These are phyloP conservation scores for Pholiota adiposa DNA, from an alignment of 1,284 basidiomycete genomes.

Conservation along the genomic window DNA sequence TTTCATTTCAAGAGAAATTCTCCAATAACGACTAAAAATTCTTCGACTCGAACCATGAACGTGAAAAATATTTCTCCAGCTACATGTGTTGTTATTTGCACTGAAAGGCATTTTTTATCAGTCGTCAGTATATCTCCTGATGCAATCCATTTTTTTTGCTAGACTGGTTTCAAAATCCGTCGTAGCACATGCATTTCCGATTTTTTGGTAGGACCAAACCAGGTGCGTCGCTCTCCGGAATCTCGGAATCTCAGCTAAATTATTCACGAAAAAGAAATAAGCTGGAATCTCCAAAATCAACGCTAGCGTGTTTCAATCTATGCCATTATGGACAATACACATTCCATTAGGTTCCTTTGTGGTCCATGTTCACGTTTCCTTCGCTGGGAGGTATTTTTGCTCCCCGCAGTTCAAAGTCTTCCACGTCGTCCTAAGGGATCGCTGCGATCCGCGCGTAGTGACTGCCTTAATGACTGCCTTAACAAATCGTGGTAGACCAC, in stretches of 20 bases:
- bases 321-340: neutral
- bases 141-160: too few relatives aligned
- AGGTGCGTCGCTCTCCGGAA: neutral
- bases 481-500: neutral
- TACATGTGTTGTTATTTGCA: too few relatives aligned
- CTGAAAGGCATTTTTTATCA: too few relatives aligned
- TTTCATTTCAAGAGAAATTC: neutral
- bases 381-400: neutral
- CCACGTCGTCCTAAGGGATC: neutral
- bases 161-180: too few relatives aligned
- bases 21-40: neutral
- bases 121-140: too few relatives aligned
- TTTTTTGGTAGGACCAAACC: too few relatives aligned
- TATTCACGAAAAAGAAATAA: neutral
- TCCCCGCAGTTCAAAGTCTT: neutral
- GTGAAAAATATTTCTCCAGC: too few relatives aligned
- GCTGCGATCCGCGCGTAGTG: neutral
- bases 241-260: neutral
- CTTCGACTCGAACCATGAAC: too few relatives aligned
- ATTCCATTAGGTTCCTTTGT: neutral
- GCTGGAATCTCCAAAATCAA: neutral
- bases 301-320: constrained; percentile 1
- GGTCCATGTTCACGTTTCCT: neutral
- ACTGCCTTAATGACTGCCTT: too few relatives aligned
- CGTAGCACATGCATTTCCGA: too few relatives aligned